Evolutionary conservation across 2,329 filamentous ascomycete genomes (phyloP), one percentile per base, ranked within the genome.

Genomic region (Coleophoma eucalyptorum): DNA sequence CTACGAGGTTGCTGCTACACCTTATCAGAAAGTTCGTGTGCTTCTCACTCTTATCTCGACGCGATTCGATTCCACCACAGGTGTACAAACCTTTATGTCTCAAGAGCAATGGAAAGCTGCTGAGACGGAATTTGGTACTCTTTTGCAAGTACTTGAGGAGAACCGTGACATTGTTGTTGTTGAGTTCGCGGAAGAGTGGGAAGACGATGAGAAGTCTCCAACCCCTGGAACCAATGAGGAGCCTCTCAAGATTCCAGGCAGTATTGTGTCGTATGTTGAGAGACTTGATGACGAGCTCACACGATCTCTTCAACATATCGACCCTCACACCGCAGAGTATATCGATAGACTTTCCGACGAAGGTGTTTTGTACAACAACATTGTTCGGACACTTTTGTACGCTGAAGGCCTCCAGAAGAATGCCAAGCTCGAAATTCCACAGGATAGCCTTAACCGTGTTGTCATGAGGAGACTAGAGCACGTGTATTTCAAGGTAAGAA

Each of bases 271-370:
- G 0, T 95, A 93, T 66, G 84, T 96, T 32, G 94, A 99, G 79
- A 83, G 94, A 66, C 81, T 99, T 18, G 94, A 99, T 65, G 94
- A 99, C 65, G 95, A 99, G 75, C 89, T 99, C 57, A 96, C 90
- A 55, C 87, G 94, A 62, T 97, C 94, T n/a, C 80, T 99, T 48
- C 94, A 99, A 72, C 89, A 87, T 72, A 97, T 99, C 65, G 94
- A 99, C 69, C 95, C 94, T 51, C 94, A 99, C 74, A 99, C 94
- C 38, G 94, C 94, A 31, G 94, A 99, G 74, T 99, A 99, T 68
- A 96, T 99, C 55, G 94, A 99, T 69, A 84, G 95, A 52, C 76
- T 99, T 53, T 87, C 89, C 50, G 94, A 99, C 64, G 94, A 99
- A 76, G 87, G 87, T 56, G 77, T 86, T 45, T 78, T 99, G 47